Evolutionary conservation across 306 rosid genomes (phyloP), one percentile per base, ranked within the genome.

Genomic region (Nissolia schottii): DNA sequence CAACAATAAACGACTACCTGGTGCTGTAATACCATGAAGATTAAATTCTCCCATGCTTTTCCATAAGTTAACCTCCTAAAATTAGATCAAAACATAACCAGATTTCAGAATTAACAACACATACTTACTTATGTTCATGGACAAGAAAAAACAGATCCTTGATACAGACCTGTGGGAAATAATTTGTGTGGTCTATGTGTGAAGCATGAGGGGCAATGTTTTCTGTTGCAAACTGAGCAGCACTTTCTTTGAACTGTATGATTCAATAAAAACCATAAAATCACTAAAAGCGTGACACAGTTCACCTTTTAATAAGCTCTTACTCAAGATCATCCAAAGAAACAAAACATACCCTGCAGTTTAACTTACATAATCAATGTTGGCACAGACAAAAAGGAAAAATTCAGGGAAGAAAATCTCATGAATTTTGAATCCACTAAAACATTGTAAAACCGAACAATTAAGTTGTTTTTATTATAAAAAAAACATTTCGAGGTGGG

Each of bases 1-100:
- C 2, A 51, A 35, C 50, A 57, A 34, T n/a, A 75, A 64, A 48
- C 63, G 20, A 66, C 32, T 86, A 94, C 98, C 97, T 55, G 97
- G 97, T 53, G 96, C 88, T 54, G 98, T 91, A 73, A 94, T 86
- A 74, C 98, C 97, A 62, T 87, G 97, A 77, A 91, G 98, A 77
- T 87, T 89, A 78, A 93, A 91, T 7, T 89, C 94, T 15, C 98
- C 97, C 97, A 93, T 91, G 79, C 81, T 84, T 83, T 86, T 91
- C 98, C 98, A 93, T 70, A 93, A 85, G 94, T 93, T 89, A 48
- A 87, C 91, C 74, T 86, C 98, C 96, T 91, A 81, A 60, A 74
- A 74, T 49, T 54, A 60, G 64, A 72, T 29, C 12, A 60, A 82
- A 58, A 37, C 41, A 67, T 27, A 74, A 71, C 32, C 73, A 45